phyloP scores from a whole-genome alignment of 345 rosid species.

The Schrenkiella parvula region DNA sequence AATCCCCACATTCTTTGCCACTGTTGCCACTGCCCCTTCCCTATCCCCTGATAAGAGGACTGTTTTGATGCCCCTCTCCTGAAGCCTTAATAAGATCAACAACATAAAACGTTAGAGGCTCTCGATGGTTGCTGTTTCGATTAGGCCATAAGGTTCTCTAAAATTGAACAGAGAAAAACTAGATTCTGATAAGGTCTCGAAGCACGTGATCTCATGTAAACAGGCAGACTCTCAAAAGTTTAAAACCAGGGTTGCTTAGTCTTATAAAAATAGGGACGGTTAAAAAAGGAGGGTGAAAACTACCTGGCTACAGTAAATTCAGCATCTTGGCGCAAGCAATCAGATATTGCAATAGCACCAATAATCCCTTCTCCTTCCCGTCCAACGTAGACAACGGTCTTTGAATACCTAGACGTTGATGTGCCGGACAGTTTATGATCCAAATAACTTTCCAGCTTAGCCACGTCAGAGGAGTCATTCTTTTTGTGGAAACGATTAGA shows the following conservation, averaged over 20 bases:
- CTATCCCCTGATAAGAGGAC: slow-evolving; percentile 88
- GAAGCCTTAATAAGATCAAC: slow-evolving; percentile 51
- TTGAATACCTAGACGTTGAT: slow-evolving; percentile 59
- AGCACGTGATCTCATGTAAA: neutral
- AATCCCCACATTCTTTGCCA: slow-evolving; percentile 73
- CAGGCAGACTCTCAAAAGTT: neutral
- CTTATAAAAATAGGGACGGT: neutral
- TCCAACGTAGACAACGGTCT: slow-evolving; percentile 81
- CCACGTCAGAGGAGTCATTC: slow-evolving; percentile 41
- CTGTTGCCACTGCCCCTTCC: slow-evolving; percentile 94
- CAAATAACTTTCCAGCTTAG: slow-evolving; percentile 44
- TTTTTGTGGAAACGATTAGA: slow-evolving; percentile 56
- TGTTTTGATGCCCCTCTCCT: slow-evolving; percentile 74
- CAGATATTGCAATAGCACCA: slow-evolving; percentile 85
- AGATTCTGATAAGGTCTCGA: neutral
- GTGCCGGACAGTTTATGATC: slow-evolving; percentile 41
- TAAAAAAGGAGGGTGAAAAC: neutral
- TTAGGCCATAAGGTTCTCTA: neutral
- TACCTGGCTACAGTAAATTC: slow-evolving; percentile 74
- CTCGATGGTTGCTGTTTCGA: neutral
- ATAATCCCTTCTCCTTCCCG: slow-evolving; percentile 82
- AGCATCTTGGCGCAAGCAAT: slow-evolving; percentile 77
- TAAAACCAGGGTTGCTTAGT: neutral
- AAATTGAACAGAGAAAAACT: neutral
- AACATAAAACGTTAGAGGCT: slow-evolving; percentile 8